Evolutionary conservation across 2,329 filamentous ascomycete genomes (phyloP), one percentile per base, ranked within the genome.

Genomic region (Neoscytalidium dimidiatum): DNA sequence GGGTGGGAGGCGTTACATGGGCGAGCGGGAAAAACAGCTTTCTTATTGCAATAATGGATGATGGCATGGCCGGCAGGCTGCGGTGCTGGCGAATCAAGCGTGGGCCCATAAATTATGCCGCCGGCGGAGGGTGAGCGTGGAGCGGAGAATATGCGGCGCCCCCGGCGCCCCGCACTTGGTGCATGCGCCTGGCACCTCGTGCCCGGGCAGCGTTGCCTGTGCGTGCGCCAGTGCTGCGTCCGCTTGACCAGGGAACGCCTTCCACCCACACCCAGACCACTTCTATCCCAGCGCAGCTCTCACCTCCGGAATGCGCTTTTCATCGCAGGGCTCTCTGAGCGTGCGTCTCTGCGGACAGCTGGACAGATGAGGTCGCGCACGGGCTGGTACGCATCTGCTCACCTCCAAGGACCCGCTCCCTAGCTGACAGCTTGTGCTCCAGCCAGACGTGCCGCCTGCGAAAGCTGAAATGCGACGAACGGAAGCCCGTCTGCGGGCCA

Each of bases 401-500:
- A 23, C 48, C 23, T n/a, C 31, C 26, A 23, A n/a, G 23, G 23
- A 69, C 67, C 49, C 61, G 52, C 31, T 43, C 49, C 14, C 48
- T 26, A n/a, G 56, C 64, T 66, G 44, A 65, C 58, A 41, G 13
- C 46, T 35, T 21, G 48, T 21, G 48, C 43, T 23, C 28, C 64
- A 78, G 76, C 68, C 72, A 77, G 67, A 87, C 84, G 69, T 87
- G 85, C 78, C 84, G 85, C 65, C 81, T 83, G 73, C 80, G 85
- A 68, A 87, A 89, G 81, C 80, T 89, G 67, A 89, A 89, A 79
- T 89, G 87, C 75, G 85, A 87, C 70, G 87, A 89, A 74, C 82
- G 82, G 72, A 86, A 85, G 68, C 87, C 86, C 11, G 74, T 82
- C 41, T 89, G 87, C 71, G 82, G 84, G 35, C 86, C 88, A 74